Percentiles rank a stretch among this genome's conserved stretches.
Conservation (phyloP, 345 rosid species). For the Populus euphratica region DNA sequence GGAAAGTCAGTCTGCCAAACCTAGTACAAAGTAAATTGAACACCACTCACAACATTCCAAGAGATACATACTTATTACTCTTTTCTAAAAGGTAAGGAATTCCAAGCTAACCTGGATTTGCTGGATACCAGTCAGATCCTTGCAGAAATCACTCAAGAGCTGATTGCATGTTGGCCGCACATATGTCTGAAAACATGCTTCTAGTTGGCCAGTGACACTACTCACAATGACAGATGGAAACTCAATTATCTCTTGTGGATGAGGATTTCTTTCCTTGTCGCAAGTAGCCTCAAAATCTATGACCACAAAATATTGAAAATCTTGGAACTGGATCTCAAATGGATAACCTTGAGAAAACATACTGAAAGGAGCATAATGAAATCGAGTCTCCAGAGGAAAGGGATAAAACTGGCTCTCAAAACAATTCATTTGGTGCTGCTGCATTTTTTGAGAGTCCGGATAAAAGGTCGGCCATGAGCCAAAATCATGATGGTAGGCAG, state of each 20-base stretch:
- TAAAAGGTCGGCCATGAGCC: conserved; percentile 39
- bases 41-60: neutral
- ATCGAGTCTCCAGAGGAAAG: conserved; percentile 37
- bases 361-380: conserved; percentile 40
- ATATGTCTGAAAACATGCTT: conserved; percentile 48
- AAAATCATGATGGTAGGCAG: conserved; percentile 37
- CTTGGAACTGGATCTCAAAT: conserved; percentile 43
- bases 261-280: conserved; percentile 47
- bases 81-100: neutral
- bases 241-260: conserved; percentile 51
- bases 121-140: conserved; percentile 49
- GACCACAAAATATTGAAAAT: conserved; percentile 48
- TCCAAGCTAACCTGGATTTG: conserved; percentile 38
- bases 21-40: neutral
- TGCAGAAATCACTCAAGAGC: conserved; percentile 42
- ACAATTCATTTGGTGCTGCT: conserved; percentile 36
- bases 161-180: conserved; percentile 49
- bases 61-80: neutral
- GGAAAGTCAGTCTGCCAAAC: neutral
- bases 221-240: conserved; percentile 50
- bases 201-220: conserved; percentile 40
- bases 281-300: conserved; percentile 53
- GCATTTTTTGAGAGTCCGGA: conserved; percentile 41
- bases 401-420: conserved; percentile 42
- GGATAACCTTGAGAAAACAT: conserved; percentile 36